Base-by-base conservation (phyloP, 2,329 filamentous ascomycete species). In the Epicoccum nigrum region DNA sequence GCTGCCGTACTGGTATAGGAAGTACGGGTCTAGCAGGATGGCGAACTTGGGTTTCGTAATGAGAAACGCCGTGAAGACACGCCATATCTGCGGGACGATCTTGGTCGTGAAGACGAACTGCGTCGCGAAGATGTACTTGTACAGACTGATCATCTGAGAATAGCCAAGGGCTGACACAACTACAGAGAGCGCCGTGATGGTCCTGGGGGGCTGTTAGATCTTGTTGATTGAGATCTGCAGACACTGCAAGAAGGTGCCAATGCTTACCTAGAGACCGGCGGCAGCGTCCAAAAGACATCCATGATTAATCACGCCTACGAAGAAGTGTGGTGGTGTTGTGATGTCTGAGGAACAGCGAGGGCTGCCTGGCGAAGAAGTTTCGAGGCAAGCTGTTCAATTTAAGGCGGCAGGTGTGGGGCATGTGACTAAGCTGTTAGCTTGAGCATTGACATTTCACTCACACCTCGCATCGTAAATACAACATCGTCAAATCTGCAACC, bases 1-100 rank as follows among this genome's bases (percentile, higher is more conserved):
- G 68, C 83, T 88, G 63, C 88, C 78, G 76, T 94, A 95, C 58
- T 83, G 86, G 77, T 87, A 96, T 59, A 94, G 71, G 66, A 90
- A 88, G 76, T 90, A 91, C 34, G 89, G 86, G 70, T 92, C 88
- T 68, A 91, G 77, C 47, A 92, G 67, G 60, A 92, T 84, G 39
- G 76, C 73, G 55, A 86, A 68, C 31, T 76, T 73, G 9, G 76
- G 74, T 41, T 81, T 79, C 7, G 83, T 86, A 56, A 87, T 74
- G 52, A 85, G 70, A 70, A 87, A 87, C 9, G 81, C 73, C 2
- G 83, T 82, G 48, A 81, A 70, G 11, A 84, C 58, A 39, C 85
- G 79, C 84, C 84, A 87, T 58, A 86, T 54, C 62, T 87, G 75
- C 20, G 84, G 84, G 15, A 83, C 77, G 39, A 61, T 60, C 56